Evolutionary conservation across 345 rosid species (phyloP), one percentile per base, ranked within the genome.

Genomic region (Cochlearia excelsa): DNA sequence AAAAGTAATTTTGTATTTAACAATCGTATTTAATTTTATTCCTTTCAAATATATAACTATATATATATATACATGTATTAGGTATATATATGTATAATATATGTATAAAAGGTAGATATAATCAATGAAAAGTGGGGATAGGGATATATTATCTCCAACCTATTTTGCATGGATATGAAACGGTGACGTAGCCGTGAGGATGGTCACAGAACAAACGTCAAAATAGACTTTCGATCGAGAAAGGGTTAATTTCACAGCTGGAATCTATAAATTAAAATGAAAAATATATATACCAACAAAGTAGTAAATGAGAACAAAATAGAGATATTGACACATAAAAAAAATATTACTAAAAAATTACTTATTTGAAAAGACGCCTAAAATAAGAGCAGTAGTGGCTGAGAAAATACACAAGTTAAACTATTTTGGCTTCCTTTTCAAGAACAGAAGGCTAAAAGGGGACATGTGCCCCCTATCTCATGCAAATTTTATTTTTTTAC

Each of bases 391-490:
- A 55, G 63, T 62, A 55, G 63, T 62, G 68, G 57, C 63, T 48
- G 47, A 62, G 39, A 69, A 69, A 62, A 61, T 69, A 43, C 74
- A 69, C 40, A 62, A 48, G 58, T 49, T 51, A 69, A 69, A 62
- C 59, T 71, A 58, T 58, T 63, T 71, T 58, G 70, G 75, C 70
- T 52, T 71, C 75, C 75, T 65, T 58, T 51, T 39, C 51, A 71
- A 64, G 46, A 71, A 65, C 75, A 63, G 65, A 71, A 71, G 70
- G 75, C 65, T 57, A 45, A 71, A 71, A 64, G 75, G 75, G 44
- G 70, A 71, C 75, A 71, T 71, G 75, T 71, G 70, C 75, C 75
- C 57, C 51, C 66, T 56, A 60, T 71, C 65, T 63, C 75, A 64
- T 71, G 75, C 75, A 71, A 44, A 37, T 63, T 34, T 70, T 51